These are phyloP conservation scores for Tetrahymena malaccensis DNA, from an alignment of 73 alveolate genomes.

Conservation along the genomic window DNA sequence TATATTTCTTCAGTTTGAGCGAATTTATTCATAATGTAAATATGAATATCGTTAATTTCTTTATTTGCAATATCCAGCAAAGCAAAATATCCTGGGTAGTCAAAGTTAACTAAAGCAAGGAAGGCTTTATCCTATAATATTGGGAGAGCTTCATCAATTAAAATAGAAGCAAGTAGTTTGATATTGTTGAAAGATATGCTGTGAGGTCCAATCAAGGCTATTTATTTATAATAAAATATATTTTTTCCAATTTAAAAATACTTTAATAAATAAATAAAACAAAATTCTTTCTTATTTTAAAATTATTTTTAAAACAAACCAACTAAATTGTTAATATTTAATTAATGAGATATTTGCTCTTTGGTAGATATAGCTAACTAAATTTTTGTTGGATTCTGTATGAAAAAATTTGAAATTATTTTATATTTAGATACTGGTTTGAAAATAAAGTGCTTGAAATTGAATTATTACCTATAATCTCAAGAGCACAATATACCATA, in stretches of 20 bases:
- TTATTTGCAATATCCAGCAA: constrained; percentile 73
- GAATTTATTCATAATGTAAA: constrained; percentile 59
- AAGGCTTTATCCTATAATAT: constrained; percentile 52
- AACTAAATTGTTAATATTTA: too few species aligned
- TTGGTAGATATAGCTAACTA: too few species aligned
- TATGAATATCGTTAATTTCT: constrained; percentile 65
- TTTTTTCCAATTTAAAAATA: not conserved
- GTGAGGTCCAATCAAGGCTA: constrained; percentile 66
- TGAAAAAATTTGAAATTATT: too few species aligned
- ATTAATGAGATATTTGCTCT: too few species aligned
- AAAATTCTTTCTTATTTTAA: too few species aligned
- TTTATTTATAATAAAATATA: constrained; percentile 47
- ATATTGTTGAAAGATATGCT: constrained; percentile 56
- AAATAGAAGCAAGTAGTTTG: constrained; percentile 55
- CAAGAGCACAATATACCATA: not conserved
- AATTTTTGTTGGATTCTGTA: too few species aligned
- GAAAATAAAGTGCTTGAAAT: too few species aligned
- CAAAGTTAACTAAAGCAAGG: constrained; percentile 64
- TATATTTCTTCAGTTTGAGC: constrained; percentile 72
- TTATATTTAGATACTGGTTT: too few species aligned
- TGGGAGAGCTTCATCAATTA: constrained; percentile 64
- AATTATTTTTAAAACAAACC: too few species aligned
- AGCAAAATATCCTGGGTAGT: constrained; percentile 64
- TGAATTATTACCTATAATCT: not conserved
- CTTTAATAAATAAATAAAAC: too few species aligned